phyloP scores from a whole-genome alignment of 345 rosid genomes.

The Gossypium raimondii region DNA sequence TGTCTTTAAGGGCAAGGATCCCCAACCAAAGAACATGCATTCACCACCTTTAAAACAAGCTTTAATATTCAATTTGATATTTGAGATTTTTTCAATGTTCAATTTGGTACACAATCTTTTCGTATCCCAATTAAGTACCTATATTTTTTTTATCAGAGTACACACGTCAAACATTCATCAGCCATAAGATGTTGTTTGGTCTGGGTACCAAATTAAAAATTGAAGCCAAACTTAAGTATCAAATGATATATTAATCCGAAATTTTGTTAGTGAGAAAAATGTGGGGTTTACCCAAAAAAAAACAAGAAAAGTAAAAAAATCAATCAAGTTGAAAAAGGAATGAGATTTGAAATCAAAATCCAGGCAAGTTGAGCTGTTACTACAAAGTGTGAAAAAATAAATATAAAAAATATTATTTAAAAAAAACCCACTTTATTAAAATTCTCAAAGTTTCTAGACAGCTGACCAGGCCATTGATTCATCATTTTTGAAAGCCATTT shows the following conservation, averaged over 20 bases:
- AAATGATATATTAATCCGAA: too few species aligned
- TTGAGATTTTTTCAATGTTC: too few species aligned
- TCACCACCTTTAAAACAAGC: background rate
- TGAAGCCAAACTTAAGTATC: too few species aligned
- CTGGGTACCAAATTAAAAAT: too few species aligned
- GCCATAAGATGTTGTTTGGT: too few species aligned
- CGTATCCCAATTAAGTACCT: too few species aligned
- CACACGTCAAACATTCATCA: too few species aligned
- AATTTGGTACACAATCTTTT: too few species aligned
- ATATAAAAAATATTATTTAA: too few species aligned
- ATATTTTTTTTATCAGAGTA: too few species aligned
- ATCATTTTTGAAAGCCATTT: slow-evolving; percentile 38
- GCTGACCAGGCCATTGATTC: slow-evolving; percentile 17
- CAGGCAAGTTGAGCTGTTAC: slow-evolving; percentile 17
- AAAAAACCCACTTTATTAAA: background rate
- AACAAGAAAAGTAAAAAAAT: background rate
- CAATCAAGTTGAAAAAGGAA: background rate
- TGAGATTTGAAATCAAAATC: slow-evolving; percentile 1
- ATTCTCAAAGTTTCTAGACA: slow-evolving; percentile 4
- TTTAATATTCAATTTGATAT: too few species aligned
- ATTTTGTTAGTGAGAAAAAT: slow-evolving; percentile 2
- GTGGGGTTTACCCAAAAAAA: slow-evolving; percentile 11
- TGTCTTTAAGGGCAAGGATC: slow-evolving; percentile 3
- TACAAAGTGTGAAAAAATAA: background rate
- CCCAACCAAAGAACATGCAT: background rate